A percentile compares a stretch with the other conserved stretches of the same genome.
phyloP scores from a whole-genome alignment of 805 yeast genomes.

The Candida ponderosae region DNA sequence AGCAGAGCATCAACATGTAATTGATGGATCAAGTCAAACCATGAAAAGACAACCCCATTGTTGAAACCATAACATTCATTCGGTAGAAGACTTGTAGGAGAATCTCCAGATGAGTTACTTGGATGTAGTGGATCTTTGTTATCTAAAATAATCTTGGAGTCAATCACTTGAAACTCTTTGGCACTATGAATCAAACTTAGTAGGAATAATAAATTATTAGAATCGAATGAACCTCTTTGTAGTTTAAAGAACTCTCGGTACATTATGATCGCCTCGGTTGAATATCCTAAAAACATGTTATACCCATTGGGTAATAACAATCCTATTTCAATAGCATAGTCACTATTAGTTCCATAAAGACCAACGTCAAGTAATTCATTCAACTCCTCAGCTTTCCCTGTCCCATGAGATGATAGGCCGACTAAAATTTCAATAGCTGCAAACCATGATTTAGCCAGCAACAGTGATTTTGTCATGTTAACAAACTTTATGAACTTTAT shows the following conservation, averaged over 20 bases:
- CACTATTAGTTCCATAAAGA: constrained; percentile 11
- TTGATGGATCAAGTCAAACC: constrained; percentile 22
- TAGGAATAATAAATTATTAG: constrained; percentile 13
- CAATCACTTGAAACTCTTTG: constrained; percentile 17
- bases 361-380: constrained; percentile 23
- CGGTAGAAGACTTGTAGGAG: constrained; percentile 6
- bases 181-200: constrained; percentile 20
- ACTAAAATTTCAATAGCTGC: constrained; percentile 50
- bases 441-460: constrained; percentile 49
- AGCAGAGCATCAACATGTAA: constrained; percentile 27
- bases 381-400: constrained; percentile 41
- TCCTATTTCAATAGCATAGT: constrained; percentile 16
- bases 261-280: constrained; percentile 20
- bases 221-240: constrained; percentile 5
- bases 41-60: constrained; percentile 11
- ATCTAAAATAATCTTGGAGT: constrained; percentile 8
- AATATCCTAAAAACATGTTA: constrained; percentile 20
- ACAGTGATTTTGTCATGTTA: constrained; percentile 23
- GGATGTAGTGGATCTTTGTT: constrained; percentile 14
- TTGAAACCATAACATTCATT: constrained; percentile 15
- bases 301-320: constrained; percentile 18
- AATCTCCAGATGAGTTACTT: constrained; percentile 2
- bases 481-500: constrained; percentile 32
- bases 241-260: constrained; percentile 17
- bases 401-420: constrained; percentile 45